These are phyloP conservation scores for Lodderomyces elongisporus DNA, from an alignment of 1,139 yeast species.

Conservation along the genomic window DNA sequence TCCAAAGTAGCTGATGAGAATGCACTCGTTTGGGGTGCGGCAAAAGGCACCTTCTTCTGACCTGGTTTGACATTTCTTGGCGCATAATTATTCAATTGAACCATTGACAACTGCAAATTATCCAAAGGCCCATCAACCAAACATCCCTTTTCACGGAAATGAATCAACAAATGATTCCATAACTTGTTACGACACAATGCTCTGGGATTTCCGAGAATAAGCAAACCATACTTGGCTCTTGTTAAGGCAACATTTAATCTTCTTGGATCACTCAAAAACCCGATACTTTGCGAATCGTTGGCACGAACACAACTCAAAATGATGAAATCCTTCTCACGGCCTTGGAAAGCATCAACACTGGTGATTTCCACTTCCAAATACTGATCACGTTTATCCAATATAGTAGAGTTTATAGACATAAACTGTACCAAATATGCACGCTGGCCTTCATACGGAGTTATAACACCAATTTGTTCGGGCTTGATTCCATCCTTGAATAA, in stretches of 20 bases:
- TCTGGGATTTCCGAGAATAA: slow-evolving; percentile 80
- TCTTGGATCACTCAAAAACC: slow-evolving; percentile 84
- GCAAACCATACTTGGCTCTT: slow-evolving; percentile 81
- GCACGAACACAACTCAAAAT: slow-evolving; percentile 90
- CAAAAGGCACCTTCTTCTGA: slow-evolving; percentile 7
- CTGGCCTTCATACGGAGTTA: slow-evolving; percentile 95
- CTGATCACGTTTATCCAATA: slow-evolving; percentile 52
- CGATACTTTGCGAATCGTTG: slow-evolving; percentile 76
- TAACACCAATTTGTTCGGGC: slow-evolving; percentile 83
- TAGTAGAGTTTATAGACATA: slow-evolving; percentile 68
- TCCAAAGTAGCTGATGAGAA: slow-evolving; percentile 30
- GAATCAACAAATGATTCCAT: slow-evolving; percentile 77
- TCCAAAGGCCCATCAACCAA: slow-evolving; percentile 91
- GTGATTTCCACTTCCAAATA: slow-evolving; percentile 81
- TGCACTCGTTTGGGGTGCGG: slow-evolving; percentile 8
- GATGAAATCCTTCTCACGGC: slow-evolving; percentile 89
- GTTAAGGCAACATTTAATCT: slow-evolving; percentile 91
- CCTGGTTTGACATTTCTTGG: slow-evolving; percentile 4
- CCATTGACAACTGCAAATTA: slow-evolving; percentile 67
- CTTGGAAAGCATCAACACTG: slow-evolving; percentile 94
- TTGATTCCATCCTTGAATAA: slow-evolving; percentile 75
- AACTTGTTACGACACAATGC: slow-evolving; percentile 65
- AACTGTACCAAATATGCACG: slow-evolving; percentile 76
- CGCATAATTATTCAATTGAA: slow-evolving; percentile 40
- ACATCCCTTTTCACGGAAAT: slow-evolving; percentile 80